A percentile compares a stretch with the other conserved stretches of the same genome.
Conservation (phyloP, 1,284 basidiomycete genomes). For the Tilletiopsis washingtonensis region DNA sequence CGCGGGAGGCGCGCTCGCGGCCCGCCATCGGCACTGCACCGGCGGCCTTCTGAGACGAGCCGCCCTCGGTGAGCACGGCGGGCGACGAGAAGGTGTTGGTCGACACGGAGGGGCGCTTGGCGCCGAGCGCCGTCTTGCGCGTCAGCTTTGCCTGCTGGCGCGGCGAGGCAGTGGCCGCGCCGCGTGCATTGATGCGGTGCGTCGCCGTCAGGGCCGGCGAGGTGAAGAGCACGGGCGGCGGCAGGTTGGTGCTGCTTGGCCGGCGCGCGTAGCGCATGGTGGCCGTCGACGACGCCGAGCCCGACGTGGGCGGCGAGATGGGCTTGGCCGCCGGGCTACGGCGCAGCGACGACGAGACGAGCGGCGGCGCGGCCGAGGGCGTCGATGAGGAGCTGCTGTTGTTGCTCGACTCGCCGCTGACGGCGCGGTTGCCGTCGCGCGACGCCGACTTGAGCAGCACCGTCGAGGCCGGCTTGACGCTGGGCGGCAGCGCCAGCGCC, state of each 20-base stretch:
- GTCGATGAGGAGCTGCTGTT: too few species aligned
- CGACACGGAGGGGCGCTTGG: not conserved
- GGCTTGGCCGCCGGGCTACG: constrained; percentile 3
- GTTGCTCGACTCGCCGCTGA: not conserved
- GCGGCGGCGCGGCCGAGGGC: constrained; percentile 10
- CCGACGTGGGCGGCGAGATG: not conserved
- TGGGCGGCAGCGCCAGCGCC: constrained; percentile 31
- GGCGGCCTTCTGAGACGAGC: not conserved
- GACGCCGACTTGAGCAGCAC: constrained; percentile 19
- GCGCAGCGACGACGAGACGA: constrained; percentile 1
- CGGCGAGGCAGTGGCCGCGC: not conserved
- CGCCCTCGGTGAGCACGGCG: not conserved
- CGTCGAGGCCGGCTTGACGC: constrained; percentile 21
- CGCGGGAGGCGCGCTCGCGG: constrained; percentile 12
- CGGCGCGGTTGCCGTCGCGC: constrained; percentile 5
- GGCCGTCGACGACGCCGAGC: not conserved
- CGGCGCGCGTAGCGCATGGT: constrained; percentile 31
- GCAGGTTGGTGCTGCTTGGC: constrained; percentile 30
- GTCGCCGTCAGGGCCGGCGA: constrained; percentile 31
- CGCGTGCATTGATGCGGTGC: constrained; percentile 13
- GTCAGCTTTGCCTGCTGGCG: constrained; percentile 14
- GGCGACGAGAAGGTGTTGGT: constrained; percentile 4
- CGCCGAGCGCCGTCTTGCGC: constrained; percentile 18
- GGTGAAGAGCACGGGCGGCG: constrained; percentile 25
- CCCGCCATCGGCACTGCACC: constrained; percentile 2